These are phyloP conservation scores for Salix dunnii DNA, from an alignment of 345 rosid species.

Conservation along the genomic window DNA sequence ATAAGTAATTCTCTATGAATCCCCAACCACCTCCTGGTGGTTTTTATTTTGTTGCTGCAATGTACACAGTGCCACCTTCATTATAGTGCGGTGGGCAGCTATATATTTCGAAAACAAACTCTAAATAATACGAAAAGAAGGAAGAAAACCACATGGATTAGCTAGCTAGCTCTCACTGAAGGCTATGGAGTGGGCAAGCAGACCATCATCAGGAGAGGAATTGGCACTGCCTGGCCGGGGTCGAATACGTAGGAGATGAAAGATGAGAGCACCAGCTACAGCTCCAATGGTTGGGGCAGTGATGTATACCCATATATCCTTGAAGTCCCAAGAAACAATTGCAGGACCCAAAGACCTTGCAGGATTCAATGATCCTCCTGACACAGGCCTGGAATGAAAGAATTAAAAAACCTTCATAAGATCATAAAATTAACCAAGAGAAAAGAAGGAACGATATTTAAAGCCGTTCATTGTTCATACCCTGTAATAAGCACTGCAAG, in stretches of 20 bases:
- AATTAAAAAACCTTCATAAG: background rate
- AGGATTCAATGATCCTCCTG: slow-evolving; percentile 94
- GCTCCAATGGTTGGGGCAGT: slow-evolving; percentile 75
- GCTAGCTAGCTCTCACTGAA: background rate
- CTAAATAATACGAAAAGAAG: no score
- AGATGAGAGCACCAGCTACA: slow-evolving; percentile 46
- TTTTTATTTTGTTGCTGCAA: no score
- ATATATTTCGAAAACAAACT: no score
- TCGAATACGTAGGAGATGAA: slow-evolving; percentile 38
- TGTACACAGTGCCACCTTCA: no score
- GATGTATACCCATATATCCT: slow-evolving; percentile 69
- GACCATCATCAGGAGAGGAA: slow-evolving; percentile 30
- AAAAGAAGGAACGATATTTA: no score
- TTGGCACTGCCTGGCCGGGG: slow-evolving; percentile 26
- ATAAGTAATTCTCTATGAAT: no score
- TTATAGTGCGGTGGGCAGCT: no score
- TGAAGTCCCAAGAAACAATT: slow-evolving; percentile 60
- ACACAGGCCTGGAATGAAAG: slow-evolving; percentile 52
- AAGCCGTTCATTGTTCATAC: slow-evolving; percentile 21
- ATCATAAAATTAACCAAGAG: no score
- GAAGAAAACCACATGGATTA: no score
- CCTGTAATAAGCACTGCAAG: slow-evolving; percentile 82
- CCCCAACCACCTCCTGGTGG: no score
- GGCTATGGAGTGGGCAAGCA: slow-evolving; percentile 14
- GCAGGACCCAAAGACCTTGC: slow-evolving; percentile 95